These are phyloP conservation scores for Globisporangium echinulatum DNA, from an alignment of 352 stramenopile species.

Conservation along the genomic window DNA sequence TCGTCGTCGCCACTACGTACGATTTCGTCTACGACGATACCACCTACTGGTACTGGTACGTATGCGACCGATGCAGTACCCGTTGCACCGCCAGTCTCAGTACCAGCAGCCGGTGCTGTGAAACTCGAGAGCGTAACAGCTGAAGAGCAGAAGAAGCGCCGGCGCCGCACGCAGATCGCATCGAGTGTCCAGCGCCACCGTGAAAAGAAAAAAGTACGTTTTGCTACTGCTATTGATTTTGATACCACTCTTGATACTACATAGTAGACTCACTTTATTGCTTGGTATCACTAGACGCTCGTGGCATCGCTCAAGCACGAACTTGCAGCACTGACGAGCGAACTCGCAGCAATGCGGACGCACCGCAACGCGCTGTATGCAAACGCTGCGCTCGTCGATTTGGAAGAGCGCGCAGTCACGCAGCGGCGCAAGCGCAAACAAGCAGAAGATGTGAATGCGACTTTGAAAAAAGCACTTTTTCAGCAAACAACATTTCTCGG, in stretches of 20 bases:
- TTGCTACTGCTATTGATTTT: neutral
- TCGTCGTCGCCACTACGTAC: neutral
- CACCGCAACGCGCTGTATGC: conserved; percentile 33
- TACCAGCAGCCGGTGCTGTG: neutral
- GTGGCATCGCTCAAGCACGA: conserved; percentile 44
- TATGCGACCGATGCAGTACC: neutral
- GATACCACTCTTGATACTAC: neutral
- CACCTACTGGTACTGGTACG: neutral
- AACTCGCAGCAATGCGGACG: conserved; percentile 33
- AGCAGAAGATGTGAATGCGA: conserved; percentile 40
- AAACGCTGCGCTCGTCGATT: conserved; percentile 45
- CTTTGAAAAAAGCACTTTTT: conserved; percentile 64
- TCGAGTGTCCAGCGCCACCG: conserved; percentile 58
- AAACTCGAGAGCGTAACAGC: conserved; percentile 23
- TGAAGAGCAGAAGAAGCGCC: conserved; percentile 56
- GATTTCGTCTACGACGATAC: neutral
- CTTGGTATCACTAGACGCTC: conserved; percentile 18
- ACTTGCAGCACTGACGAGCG: conserved; percentile 27
- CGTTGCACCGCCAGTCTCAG: neutral
- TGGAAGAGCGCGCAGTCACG: conserved; percentile 50
- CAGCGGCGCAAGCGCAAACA: conserved; percentile 59
- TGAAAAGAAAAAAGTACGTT: conserved; percentile 50
- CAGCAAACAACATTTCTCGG: conserved; percentile 54
- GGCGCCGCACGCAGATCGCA: conserved; percentile 51
- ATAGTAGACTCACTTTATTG: neutral